Conservation (phyloP, 768 basidiomycete genomes). For the Trametes maxima region DNA sequence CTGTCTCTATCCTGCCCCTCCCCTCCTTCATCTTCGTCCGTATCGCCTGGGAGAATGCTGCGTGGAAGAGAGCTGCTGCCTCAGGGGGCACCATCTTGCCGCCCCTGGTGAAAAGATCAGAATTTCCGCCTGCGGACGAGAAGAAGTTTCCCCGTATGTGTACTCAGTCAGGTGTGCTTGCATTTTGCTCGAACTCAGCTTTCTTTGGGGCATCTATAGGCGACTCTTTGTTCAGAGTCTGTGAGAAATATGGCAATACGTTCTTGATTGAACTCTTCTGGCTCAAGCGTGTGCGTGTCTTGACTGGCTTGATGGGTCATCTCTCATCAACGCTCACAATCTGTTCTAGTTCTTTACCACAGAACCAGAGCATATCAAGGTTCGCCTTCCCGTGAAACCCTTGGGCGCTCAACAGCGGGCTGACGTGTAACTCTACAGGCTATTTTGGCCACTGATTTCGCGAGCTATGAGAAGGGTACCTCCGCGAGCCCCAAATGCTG, state of each 20-base stretch:
- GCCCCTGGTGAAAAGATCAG: neutral
- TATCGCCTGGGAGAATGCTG: neutral
- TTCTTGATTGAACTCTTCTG: conserved; percentile 3
- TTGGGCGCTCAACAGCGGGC: neutral
- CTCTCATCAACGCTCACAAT: neutral
- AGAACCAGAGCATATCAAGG: conserved; percentile 46
- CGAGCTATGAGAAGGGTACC: conserved; percentile 40
- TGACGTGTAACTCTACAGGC: conserved; percentile 28
- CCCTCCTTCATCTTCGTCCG: neutral
- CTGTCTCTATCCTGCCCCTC: neutral
- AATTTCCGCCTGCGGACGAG: neutral
- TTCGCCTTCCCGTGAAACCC: conserved; percentile 1
- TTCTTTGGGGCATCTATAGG: neutral
- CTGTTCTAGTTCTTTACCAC: conserved; percentile 37
- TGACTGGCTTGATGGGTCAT: neutral
- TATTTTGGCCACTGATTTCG: conserved; percentile 42
- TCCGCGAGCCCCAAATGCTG: neutral
- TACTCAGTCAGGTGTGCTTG: neutral
- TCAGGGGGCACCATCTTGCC: conserved; percentile 6
- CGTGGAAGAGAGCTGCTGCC: neutral
- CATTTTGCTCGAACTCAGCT: neutral
- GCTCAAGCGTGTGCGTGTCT: conserved; percentile 5
- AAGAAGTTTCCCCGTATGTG: neutral
- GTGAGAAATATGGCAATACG: conserved; percentile 15
- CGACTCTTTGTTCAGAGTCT: conserved; percentile 12